A percentile compares a stretch with the other conserved stretches of the same genome.
These are phyloP conservation scores for Neonectria coccinea DNA, from an alignment of 2,329 filamentous ascomycete species.

Conservation along the genomic window DNA sequence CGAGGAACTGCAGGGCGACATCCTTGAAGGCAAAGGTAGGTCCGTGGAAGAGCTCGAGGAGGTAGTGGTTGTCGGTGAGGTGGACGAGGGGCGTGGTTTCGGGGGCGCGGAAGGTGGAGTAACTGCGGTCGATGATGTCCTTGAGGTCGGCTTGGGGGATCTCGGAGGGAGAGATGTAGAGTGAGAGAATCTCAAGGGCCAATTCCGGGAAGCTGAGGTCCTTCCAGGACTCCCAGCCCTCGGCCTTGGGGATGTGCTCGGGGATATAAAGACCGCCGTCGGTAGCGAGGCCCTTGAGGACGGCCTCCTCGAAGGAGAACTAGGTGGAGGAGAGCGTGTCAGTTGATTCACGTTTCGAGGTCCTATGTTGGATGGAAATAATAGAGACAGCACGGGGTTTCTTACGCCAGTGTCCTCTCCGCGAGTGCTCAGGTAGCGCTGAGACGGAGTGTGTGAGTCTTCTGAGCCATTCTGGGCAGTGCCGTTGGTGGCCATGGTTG, in stretches of 20 bases:
- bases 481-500: constrained; percentile 57
- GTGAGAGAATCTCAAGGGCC: background rate
- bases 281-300: constrained; percentile 83
- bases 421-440: constrained; percentile 64
- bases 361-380: background rate
- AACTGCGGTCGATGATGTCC: constrained; percentile 82
- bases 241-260: constrained; percentile 57
- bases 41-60: constrained; percentile 92
- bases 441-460: constrained; percentile 56
- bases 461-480: constrained; percentile 49
- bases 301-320: constrained; percentile 80
- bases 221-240: constrained; percentile 3
- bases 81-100: constrained; percentile 75
- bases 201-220: background rate
- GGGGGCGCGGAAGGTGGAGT: constrained; percentile 85
- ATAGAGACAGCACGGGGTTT: constrained; percentile 21
- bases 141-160: constrained; percentile 70
- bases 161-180: background rate
- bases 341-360: background rate
- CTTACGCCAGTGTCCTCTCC: constrained; percentile 63
- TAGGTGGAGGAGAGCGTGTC: constrained; percentile 55
- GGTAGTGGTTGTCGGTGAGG: constrained; percentile 75
- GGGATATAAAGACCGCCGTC: constrained; percentile 80
- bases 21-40: constrained; percentile 98
- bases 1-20: constrained; percentile 85